phyloP scores from a whole-genome alignment of 169 alveolate genomes.

The Prorocentrum cordatum region DNA sequence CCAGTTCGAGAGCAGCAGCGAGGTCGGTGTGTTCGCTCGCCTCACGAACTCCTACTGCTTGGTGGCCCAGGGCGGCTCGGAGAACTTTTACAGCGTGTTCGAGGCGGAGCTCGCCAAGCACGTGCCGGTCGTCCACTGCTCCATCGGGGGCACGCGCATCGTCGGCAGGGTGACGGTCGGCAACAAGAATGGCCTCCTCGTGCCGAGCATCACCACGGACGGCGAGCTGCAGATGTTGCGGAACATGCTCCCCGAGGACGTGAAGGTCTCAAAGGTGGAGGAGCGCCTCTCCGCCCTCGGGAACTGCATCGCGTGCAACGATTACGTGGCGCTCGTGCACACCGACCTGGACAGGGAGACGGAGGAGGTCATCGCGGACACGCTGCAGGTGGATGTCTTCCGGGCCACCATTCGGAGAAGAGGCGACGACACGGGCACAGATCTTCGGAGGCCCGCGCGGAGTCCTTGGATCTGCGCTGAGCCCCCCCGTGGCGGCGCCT shows the following conservation, averaged over 20 bases:
- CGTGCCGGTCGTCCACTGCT: constrained; percentile 93
- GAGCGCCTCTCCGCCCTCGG: constrained; percentile 98
- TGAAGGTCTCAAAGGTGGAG: constrained; percentile 88
- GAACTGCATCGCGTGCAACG: constrained; percentile 95
- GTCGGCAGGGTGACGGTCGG: constrained; percentile 93
- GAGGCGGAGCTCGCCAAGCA: constrained; percentile 91
- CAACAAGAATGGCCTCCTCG: constrained; percentile 93
- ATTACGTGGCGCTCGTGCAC: constrained; percentile 88
- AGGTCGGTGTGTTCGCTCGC: constrained; percentile 96
- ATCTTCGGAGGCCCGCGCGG: no score
- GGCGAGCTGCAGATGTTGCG: constrained; percentile 91
- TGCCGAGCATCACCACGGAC: constrained; percentile 96
- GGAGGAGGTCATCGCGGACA: constrained; percentile 96
- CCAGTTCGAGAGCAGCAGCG: constrained; percentile 93
- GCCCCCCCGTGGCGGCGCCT: no score
- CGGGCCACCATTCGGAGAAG: no score
- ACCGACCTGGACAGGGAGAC: constrained; percentile 98
- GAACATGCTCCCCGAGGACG: constrained; percentile 92
- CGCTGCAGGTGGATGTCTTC: constrained; percentile 95
- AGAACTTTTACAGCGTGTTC: constrained; percentile 91
- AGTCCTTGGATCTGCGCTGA: no score
- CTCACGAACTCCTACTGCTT: constrained; percentile 92
- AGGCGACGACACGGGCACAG: no score
- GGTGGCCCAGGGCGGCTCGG: constrained; percentile 92
- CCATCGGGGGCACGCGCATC: constrained; percentile 94